Evolutionary conservation across 495 filamentous ascomycete genomes (phyloP), one percentile per base, ranked within the genome.

Genomic region (Neurospora cerealis): DNA sequence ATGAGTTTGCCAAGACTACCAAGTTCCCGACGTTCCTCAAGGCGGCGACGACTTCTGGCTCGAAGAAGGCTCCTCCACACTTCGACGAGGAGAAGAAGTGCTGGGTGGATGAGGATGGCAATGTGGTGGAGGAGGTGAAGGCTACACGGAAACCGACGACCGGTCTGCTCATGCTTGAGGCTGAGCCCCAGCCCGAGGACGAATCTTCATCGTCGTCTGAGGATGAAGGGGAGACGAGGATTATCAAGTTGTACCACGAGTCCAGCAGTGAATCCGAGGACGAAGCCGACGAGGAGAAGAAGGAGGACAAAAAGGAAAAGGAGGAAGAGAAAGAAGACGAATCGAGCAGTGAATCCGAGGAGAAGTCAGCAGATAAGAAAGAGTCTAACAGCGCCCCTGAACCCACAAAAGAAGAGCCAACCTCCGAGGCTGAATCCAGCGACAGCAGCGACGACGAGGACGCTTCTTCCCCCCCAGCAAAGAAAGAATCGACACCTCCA

Each of bases 41-140:
- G 74, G 80, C 82, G 0, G 85, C 74, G 76, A 77, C 54, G 54
- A 80, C 74, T 13, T 80, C 73, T 74, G 77, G 73, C 8, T 81
- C 80, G 5, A 80, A 78, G 19, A 62, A 62, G 54, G 28, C 28
- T 13, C 79, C 84, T 3, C 81, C 79, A 5, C 77, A 78, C 24
- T 87, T 89, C 71, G 94, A 87, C 79, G 83, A 92, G 21, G 90
- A 98, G 38, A 93, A 90, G 19, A 92, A 93, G 75, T 95, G 96
- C 0, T 98, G 96, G 96, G 86, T 97, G 5, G 92, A 97, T 78
- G 88, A 89, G 75, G 83, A 89, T 21, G 96, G 94, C 3, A 89
- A 91, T 71, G 78, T 97, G 28, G 89, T 96, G 11, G 91, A 97
- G 70, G 76, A 78, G 5, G 81, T 83, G 21, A 84, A 80, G 48